phyloP scores from a whole-genome alignment of 768 basidiomycete species.

The Paxillus rubicundulus region DNA sequence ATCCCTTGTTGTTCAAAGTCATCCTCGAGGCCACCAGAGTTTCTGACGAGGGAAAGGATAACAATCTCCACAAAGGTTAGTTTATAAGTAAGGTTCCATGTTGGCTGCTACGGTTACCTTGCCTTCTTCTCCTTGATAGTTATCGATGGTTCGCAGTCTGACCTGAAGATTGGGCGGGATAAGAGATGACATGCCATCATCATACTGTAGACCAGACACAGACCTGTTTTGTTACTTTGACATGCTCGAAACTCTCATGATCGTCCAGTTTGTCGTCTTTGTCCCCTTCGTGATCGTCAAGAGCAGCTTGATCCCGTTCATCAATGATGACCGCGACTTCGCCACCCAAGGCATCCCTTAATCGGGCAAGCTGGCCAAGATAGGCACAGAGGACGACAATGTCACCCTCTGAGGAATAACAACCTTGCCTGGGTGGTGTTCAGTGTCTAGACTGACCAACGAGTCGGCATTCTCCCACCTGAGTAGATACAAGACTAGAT shows the following conservation, averaged over 20 bases:
- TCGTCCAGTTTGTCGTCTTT: conserved; percentile 34
- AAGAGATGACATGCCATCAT: not conserved
- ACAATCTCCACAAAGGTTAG: conserved; percentile 45
- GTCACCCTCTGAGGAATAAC: conserved; percentile 45
- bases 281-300: conserved; percentile 49
- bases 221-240: conserved; percentile 54
- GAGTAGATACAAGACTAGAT: conserved; percentile 52
- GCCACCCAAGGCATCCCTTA: conserved; percentile 40
- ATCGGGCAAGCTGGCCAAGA: conserved; percentile 46
- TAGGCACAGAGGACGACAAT: conserved; percentile 57
- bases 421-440: conserved; percentile 40
- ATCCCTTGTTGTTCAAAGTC: conserved; percentile 20
- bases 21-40: conserved; percentile 51
- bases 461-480: conserved; percentile 19
- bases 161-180: conserved; percentile 40
- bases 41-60: conserved; percentile 73
- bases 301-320: conserved; percentile 61
- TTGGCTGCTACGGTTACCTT: conserved; percentile 36
- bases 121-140: conserved; percentile 75
- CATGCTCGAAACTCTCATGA: conserved; percentile 37
- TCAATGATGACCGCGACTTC: conserved; percentile 66
- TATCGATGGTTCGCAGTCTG: conserved; percentile 71
- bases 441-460: not conserved
- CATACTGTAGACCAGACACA: conserved; percentile 10
- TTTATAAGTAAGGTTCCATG: not conserved